Conservation (phyloP, 2,329 filamentous ascomycete genomes). For the Fusarium dlaminii region DNA sequence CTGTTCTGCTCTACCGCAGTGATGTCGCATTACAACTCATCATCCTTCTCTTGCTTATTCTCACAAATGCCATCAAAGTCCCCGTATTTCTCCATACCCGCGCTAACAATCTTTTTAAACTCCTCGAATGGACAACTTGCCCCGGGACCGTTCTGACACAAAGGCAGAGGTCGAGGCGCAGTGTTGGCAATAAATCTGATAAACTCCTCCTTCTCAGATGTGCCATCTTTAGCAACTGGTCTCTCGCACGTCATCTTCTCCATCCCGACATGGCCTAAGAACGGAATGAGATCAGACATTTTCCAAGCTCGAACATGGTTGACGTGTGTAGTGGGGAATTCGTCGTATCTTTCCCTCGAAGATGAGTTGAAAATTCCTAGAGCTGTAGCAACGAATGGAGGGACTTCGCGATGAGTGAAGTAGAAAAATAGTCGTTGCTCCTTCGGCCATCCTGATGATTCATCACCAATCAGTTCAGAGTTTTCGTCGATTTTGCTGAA, state of each 20-base stretch:
- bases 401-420: slow-evolving; percentile 38
- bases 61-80: slow-evolving; percentile 36
- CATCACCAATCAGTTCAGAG: not conserved
- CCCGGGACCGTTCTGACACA: slow-evolving; percentile 32
- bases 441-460: slow-evolving; percentile 27
- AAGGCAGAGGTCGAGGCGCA: slow-evolving; percentile 31
- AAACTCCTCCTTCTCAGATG: slow-evolving; percentile 23
- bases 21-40: slow-evolving; percentile 17
- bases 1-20: not conserved
- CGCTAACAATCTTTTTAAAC: slow-evolving; percentile 31
- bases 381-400: slow-evolving; percentile 36
- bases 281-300: slow-evolving; percentile 39
- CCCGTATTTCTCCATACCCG: slow-evolving; percentile 33
- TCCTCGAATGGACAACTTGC: slow-evolving; percentile 34
- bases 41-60: slow-evolving; percentile 23
- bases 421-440: slow-evolving; percentile 36
- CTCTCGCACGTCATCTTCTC: slow-evolving; percentile 37
- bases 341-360: slow-evolving; percentile 27
- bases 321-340: slow-evolving; percentile 36
- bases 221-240: not conserved
- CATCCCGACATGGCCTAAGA: slow-evolving; percentile 38
- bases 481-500: slow-evolving; percentile 18
- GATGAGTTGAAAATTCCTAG: slow-evolving; percentile 39
- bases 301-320: slow-evolving; percentile 38
- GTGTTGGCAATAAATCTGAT: slow-evolving; percentile 39